Evolutionary conservation across 805 yeast genomes (phyloP).

Genomic region (Lachancea quebecensis): DNA sequence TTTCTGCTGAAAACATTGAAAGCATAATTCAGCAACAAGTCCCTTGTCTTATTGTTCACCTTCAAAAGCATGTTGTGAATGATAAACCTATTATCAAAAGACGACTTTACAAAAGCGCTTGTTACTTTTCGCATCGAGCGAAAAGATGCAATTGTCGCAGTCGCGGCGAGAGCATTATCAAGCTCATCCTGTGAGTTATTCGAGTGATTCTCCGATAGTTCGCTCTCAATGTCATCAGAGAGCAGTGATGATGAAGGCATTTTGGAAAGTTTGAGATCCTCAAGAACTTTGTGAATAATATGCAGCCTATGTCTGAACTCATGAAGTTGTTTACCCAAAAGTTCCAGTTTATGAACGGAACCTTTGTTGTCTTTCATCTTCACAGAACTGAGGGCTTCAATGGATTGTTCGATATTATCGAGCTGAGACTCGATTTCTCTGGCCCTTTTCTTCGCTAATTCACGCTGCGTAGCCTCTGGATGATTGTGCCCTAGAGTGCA

Average conservation of each 20-base stretch:
- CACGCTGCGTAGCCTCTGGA: conserved; percentile 50
- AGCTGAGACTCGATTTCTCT: conserved; percentile 37
- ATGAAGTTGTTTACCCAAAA: conserved; percentile 23
- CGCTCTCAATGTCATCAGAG: conserved; percentile 15
- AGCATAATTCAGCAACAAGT: conserved; percentile 42
- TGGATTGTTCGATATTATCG: conserved; percentile 24
- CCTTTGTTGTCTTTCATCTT: background rate
- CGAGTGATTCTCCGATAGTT: background rate
- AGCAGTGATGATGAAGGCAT: conserved; percentile 11
- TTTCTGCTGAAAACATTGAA: conserved; percentile 38
- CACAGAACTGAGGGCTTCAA: conserved; percentile 7
- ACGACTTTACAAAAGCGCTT: conserved; percentile 22
- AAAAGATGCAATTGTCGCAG: conserved; percentile 27
- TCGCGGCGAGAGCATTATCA: conserved; percentile 10
- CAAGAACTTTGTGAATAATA: conserved; percentile 27
- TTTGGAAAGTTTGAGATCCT: conserved; percentile 27
- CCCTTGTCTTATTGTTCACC: conserved; percentile 47
- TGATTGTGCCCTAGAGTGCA: conserved; percentile 46
- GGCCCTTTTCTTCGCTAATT: conserved; percentile 37
- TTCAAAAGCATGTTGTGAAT: conserved; percentile 49
- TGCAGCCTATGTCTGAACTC: conserved; percentile 31
- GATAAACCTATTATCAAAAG: conserved; percentile 52
- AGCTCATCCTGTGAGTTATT: background rate
- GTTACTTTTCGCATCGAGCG: conserved; percentile 28
- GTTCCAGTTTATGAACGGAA: conserved; percentile 1